phyloP scores from a whole-genome alignment of 495 filamentous ascomycete genomes.

The Symbiotaphrina buchneri region DNA sequence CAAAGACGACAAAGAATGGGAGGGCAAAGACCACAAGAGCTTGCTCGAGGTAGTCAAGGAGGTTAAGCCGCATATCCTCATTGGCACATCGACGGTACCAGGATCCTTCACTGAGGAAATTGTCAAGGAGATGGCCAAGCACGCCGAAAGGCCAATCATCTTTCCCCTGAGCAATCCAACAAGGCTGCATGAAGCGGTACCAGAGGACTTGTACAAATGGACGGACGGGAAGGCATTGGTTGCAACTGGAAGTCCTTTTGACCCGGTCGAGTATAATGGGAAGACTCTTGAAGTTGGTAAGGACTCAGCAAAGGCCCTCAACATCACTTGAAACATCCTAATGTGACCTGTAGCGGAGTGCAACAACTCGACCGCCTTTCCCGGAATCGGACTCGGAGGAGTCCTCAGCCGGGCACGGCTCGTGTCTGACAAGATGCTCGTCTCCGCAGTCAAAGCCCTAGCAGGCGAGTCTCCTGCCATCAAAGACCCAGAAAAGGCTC shows the following conservation, averaged over 20 bases:
- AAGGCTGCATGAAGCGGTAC: conserved; percentile 58
- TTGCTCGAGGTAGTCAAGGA: conserved; percentile 43
- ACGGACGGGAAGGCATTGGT: conserved; percentile 59
- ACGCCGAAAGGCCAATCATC: conserved; percentile 56
- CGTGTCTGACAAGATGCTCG: conserved; percentile 59
- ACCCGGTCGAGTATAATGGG: conserved; percentile 46
- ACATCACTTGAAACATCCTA: conserved; percentile 1
- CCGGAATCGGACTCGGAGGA: conserved; percentile 62
- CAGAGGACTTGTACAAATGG: conserved; percentile 58
- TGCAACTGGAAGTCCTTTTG: conserved; percentile 70
- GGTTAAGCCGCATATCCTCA: conserved; percentile 59
- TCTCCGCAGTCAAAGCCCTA: conserved; percentile 54
- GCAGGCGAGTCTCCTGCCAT: conserved; percentile 48
- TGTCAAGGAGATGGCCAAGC: conserved; percentile 56
- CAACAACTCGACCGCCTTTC: conserved; percentile 79
- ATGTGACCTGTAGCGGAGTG: conserved; percentile 35
- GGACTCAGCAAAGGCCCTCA: conserved; percentile 3
- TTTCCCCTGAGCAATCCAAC: conserved; percentile 80
- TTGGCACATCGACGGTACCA: conserved; percentile 68
- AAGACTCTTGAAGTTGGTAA: conserved; percentile 37
- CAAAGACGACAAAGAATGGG: conserved; percentile 40
- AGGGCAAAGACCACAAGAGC: conserved; percentile 23
- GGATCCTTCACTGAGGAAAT: conserved; percentile 57
- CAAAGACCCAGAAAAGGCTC: conserved; percentile 24
- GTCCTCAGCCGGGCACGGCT: conserved; percentile 40